Conservation (phyloP, 2,329 filamentous ascomycete species). For the Aspergillus arachidicola region DNA sequence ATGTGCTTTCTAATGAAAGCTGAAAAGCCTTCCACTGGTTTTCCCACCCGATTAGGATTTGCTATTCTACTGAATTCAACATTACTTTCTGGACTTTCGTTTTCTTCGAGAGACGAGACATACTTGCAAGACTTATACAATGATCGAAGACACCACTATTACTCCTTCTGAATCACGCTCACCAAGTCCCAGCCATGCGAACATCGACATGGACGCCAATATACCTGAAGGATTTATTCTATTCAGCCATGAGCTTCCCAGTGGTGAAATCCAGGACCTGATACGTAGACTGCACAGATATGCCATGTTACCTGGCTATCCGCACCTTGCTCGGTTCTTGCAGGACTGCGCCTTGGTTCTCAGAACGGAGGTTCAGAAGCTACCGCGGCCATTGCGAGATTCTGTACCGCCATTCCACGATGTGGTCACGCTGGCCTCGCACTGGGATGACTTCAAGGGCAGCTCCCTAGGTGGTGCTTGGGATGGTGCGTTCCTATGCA, state of each 20-base stretch:
- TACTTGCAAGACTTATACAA: no score
- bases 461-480: constrained; percentile 48
- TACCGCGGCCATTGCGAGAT: constrained; percentile 20
- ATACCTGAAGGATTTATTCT: no score
- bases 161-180: no score
- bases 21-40: no score
- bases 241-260: constrained; percentile 54
- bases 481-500: constrained; percentile 48
- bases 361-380: constrained; percentile 40
- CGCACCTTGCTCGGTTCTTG: constrained; percentile 45
- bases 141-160: no score
- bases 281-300: constrained; percentile 44
- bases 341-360: constrained; percentile 43
- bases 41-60: no score
- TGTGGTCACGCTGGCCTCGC: constrained; percentile 14
- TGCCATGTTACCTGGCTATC: constrained; percentile 44
- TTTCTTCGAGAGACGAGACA: no score
- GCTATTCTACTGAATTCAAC: no score
- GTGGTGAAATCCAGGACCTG: constrained; percentile 46
- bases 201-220: no score
- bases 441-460: constrained; percentile 34
- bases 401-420: constrained; percentile 26
- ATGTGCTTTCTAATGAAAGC: no score
- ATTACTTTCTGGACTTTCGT: no score
- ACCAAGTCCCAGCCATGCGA: no score